These are phyloP conservation scores for Fusarium sp. DNA, from an alignment of 2,329 filamentous ascomycete genomes.

Conservation along the genomic window DNA sequence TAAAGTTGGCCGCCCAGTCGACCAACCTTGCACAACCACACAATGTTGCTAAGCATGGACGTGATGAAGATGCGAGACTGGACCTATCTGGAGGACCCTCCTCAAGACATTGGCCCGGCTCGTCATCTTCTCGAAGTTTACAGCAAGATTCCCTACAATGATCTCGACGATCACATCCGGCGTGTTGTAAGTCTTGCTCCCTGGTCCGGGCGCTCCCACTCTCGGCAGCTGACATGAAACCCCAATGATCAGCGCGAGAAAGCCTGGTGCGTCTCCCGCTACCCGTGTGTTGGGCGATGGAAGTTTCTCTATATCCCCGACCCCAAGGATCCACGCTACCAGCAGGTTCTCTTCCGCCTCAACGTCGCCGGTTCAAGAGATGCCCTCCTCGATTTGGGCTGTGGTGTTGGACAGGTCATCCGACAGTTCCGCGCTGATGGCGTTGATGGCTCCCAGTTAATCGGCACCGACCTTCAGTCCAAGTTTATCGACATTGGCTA, in stretches of 20 bases:
- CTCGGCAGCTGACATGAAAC: slow-evolving; percentile 23
- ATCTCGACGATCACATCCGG: slow-evolving; percentile 56
- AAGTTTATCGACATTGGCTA: slow-evolving; percentile 73
- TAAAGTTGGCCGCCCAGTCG: slow-evolving; percentile 5
- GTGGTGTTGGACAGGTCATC: slow-evolving; percentile 66
- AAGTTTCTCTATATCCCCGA: slow-evolving; percentile 64
- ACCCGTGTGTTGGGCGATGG: slow-evolving; percentile 66
- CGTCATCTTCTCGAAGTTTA: slow-evolving; percentile 57
- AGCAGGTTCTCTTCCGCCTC: slow-evolving; percentile 60
- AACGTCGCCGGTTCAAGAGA: slow-evolving; percentile 57
- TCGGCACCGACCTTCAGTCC: slow-evolving; percentile 64
- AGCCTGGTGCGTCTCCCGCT: slow-evolving; percentile 62
- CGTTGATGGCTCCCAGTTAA: slow-evolving; percentile 63
- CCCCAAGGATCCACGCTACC: slow-evolving; percentile 59
- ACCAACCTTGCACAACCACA: slow-evolving; percentile 14
- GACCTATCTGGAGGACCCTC: slow-evolving; percentile 57
- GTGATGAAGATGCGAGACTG: slow-evolving; percentile 58
- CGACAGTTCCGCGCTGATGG: slow-evolving; percentile 67
- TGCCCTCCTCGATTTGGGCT: slow-evolving; percentile 65
- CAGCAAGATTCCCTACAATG: slow-evolving; percentile 54
- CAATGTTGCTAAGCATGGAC: slow-evolving; percentile 49
- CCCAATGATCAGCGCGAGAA: slow-evolving; percentile 58
- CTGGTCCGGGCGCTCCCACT: background rate
- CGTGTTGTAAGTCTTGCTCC: slow-evolving; percentile 52
- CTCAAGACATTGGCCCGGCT: slow-evolving; percentile 55